Base-by-base conservation (phyloP, 371 early-diverging fungal genomes). In the Massospora cicadina region DNA sequence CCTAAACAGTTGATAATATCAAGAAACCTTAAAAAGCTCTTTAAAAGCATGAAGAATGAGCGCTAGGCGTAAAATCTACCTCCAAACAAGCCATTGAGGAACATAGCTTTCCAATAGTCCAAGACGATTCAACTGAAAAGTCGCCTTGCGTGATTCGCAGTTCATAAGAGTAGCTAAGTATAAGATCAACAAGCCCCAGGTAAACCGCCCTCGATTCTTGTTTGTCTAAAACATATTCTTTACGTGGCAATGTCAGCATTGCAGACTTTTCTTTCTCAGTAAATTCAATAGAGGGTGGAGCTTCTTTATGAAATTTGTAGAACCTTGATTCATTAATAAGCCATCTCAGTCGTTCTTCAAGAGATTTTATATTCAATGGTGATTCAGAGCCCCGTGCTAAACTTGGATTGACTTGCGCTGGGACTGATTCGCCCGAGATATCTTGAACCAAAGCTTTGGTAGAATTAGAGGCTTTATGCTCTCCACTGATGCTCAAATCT, bases 131-230 rank as follows among this genome's bases (percentile, higher is more conserved):
- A 0, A 92, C 88, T 12, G 82, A 92, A 31, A 77, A 73, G 28
- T 98, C 95, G 0, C 91, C 93, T 67, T 85, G 83, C 2, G 84
- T 89, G 0, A 82, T 79, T 12, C 98, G 86, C 55, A 84, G 72
- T 63, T 98, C 87, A 67, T 92, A 93, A 58, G 84, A 80, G 74
- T 92, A 93, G 0, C 93, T 91, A 71, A 88, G 94, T 21, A 95
- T 58, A 28, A 98, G 74, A 69, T 98, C 98, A 1, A 96, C 84
- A 24, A 96, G 70, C 0, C 92, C 90, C 13, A 93, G 73, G 71
- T 93, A 98, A 0, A 87, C 71, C 0, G 77, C 67, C 56, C 83
- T 82, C 43, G 79, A 74, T 60, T 85, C 75, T 13, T 81, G 74
- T 60, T 58, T 31, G 43, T 57, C 10, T 67, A 68, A 26, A 74